phyloP scores from a whole-genome alignment of 148 eudicot species.

The Diospyros kaki region DNA sequence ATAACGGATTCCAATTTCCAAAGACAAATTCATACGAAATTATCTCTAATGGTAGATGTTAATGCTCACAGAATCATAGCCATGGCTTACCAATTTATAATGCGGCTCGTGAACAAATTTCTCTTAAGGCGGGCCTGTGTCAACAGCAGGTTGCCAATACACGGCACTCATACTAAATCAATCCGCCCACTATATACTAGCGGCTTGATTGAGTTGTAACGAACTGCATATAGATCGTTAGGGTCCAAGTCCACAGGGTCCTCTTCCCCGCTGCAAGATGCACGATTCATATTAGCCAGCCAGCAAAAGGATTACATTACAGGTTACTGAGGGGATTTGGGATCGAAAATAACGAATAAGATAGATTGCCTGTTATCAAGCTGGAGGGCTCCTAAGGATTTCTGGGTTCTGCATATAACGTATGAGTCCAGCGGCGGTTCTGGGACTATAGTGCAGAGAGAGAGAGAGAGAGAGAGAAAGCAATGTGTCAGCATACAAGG shows the following conservation, averaged over 20 bases:
- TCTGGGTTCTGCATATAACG: slow-evolving; percentile 77
- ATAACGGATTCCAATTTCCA: too few species aligned
- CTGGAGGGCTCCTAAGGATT: slow-evolving; percentile 68
- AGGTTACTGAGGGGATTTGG: too few species aligned
- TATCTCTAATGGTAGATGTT: too few species aligned
- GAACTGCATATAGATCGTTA: slow-evolving; percentile 76
- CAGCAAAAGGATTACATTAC: too few species aligned
- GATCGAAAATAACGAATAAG: background rate
- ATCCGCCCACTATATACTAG: slow-evolving; percentile 66
- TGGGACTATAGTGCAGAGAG: slow-evolving; percentile 41
- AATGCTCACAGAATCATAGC: too few species aligned
- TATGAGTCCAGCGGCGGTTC: slow-evolving; percentile 69
- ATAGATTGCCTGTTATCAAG: slow-evolving; percentile 69
- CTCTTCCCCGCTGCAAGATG: slow-evolving; percentile 64
- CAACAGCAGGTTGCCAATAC: background rate
- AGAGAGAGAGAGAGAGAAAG: background rate
- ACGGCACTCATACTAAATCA: slow-evolving; percentile 58
- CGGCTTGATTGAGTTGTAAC: slow-evolving; percentile 78
- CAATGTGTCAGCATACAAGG: background rate
- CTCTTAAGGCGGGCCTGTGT: too few species aligned
- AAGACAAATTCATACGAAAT: too few species aligned
- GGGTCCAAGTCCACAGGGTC: slow-evolving; percentile 66
- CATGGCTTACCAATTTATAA: too few species aligned
- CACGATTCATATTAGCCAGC: background rate
- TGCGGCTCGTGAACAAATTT: too few species aligned